Percentiles rank a stretch among this genome's conserved stretches.
Evolutionary conservation across 306 rosid genomes (phyloP).

Genomic region (Coriaria nepalensis): DNA sequence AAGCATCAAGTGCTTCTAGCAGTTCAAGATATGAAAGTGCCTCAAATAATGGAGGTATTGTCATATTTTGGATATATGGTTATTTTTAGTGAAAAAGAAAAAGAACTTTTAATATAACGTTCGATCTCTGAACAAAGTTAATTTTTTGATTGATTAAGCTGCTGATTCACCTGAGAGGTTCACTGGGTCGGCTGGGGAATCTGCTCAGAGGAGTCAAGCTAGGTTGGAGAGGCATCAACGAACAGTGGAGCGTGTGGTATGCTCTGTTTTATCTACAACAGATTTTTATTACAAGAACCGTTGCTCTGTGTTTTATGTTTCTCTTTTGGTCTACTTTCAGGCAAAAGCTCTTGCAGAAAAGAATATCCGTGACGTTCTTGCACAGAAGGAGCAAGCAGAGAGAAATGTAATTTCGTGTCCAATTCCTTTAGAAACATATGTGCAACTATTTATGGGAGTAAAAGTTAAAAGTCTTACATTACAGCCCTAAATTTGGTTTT

Average conservation of each 20-base stretch:
- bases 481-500: not conserved
- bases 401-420: conserved; percentile 47
- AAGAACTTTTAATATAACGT: not conserved
- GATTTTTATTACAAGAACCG: conserved; percentile 10
- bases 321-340: conserved; percentile 29
- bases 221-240: conserved; percentile 68
- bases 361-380: conserved; percentile 66
- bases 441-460: not conserved
- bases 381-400: conserved; percentile 79
- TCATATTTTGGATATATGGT: conserved; percentile 9
- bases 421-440: not conserved
- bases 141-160: conserved; percentile 23
- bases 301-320: conserved; percentile 11
- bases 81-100: no score
- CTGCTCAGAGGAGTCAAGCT: conserved; percentile 73
- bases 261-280: conserved; percentile 14
- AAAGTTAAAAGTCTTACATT: not conserved
- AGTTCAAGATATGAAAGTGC: conserved; percentile 33
- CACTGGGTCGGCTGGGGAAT: conserved; percentile 43
- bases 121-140: conserved; percentile 2
- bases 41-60: conserved; percentile 47
- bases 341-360: conserved; percentile 89
- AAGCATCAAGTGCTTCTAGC: conserved; percentile 22
- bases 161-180: conserved; percentile 28
- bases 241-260: conserved; percentile 82